phyloP scores from a whole-genome alignment of 345 rosid genomes.

The Arabidopsis arenosa region DNA sequence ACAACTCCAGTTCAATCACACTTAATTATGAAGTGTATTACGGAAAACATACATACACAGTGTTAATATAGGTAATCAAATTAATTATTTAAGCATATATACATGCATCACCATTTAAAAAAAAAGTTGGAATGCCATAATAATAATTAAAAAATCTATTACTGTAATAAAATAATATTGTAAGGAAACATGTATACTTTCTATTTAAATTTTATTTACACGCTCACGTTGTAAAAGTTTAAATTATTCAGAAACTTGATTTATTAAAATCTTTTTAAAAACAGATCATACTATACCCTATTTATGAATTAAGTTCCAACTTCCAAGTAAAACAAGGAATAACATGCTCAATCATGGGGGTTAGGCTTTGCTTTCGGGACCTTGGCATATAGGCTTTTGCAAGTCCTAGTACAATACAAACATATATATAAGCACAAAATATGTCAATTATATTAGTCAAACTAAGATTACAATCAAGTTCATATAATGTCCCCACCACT shows the following conservation, averaged over 20 bases:
- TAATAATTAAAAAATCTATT: no score
- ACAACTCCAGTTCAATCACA: neutral
- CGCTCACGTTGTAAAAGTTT: neutral
- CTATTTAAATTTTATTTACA: no score
- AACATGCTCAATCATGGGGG: constrained; percentile 23
- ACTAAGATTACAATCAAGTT: constrained; percentile 14
- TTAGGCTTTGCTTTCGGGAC: constrained; percentile 37
- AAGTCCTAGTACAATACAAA: constrained; percentile 35
- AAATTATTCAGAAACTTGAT: neutral
- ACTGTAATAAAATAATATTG: neutral
- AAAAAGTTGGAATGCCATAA: no score
- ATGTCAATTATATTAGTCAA: constrained; percentile 20
- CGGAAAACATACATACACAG: neutral
- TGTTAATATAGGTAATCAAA: neutral
- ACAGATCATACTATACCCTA: neutral
- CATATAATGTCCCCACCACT: constrained; percentile 17
- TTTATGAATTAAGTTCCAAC: neutral
- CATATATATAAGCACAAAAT: constrained; percentile 19
- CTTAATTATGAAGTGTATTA: neutral
- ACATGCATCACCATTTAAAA: neutral
- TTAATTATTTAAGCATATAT: neutral
- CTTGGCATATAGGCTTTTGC: constrained; percentile 33
- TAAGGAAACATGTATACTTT: neutral
- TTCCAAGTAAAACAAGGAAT: constrained; percentile 12
- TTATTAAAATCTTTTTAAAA: neutral